These are phyloP conservation scores for Phytophthora fragariaefolia DNA, from an alignment of 352 stramenopile genomes.

Conservation along the genomic window DNA sequence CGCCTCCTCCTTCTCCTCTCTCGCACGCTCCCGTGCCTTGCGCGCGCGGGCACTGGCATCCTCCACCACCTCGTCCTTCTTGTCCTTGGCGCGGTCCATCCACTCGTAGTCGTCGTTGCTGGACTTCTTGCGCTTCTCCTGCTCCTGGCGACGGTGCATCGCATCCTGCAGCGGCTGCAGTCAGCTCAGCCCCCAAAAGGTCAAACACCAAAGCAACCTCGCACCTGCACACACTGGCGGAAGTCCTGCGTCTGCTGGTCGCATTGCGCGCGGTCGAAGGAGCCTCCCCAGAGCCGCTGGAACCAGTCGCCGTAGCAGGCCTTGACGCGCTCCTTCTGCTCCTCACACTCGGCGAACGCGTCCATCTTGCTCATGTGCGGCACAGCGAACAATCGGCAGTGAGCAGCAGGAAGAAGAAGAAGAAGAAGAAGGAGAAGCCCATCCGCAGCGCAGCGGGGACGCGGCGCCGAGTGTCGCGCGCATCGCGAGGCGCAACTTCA, in stretches of 20 bases:
- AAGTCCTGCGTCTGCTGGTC: conserved; percentile 78
- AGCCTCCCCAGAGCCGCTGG: conserved; percentile 72
- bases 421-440: background rate
- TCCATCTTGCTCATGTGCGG: conserved; percentile 34
- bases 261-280: conserved; percentile 65
- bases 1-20: conserved; percentile 41
- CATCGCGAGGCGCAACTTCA: conserved; percentile 5
- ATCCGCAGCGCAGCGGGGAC: conserved; percentile 11
- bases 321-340: conserved; percentile 83
- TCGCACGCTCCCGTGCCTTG: conserved; percentile 33
- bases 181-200: background rate
- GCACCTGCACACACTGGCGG: conserved; percentile 72
- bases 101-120: conserved; percentile 45
- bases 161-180: conserved; percentile 41
- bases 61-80: conserved; percentile 35
- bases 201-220: background rate
- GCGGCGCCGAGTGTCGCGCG: conserved; percentile 25
- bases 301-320: conserved; percentile 87
- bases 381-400: conserved; percentile 35
- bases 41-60: conserved; percentile 39
- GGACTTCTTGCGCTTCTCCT: conserved; percentile 28
- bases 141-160: conserved; percentile 43
- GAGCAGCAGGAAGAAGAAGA: conserved; percentile 4
- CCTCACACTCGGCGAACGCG: conserved; percentile 68
- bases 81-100: conserved; percentile 64